A percentile compares a stretch with the other conserved stretches of the same genome.
phyloP scores from a whole-genome alignment of 495 filamentous ascomycete species.

The Neurospora terricola region DNA sequence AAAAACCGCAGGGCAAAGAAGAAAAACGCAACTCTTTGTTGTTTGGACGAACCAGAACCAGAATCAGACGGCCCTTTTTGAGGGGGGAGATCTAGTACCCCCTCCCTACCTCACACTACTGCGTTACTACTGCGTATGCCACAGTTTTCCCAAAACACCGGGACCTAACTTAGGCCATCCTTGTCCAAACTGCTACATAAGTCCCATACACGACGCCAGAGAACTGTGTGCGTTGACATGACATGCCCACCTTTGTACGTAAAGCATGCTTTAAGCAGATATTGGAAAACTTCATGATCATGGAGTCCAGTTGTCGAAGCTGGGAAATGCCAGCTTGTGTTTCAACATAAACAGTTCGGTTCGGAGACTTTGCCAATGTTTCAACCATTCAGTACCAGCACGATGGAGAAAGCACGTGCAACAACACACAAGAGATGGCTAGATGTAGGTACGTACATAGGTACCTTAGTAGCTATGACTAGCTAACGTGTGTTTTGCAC shows the following conservation, averaged over 20 bases:
- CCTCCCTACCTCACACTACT: background rate
- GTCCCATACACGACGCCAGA: background rate
- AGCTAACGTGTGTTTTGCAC: background rate
- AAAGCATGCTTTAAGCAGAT: background rate
- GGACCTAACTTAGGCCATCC: background rate
- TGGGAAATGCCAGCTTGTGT: background rate
- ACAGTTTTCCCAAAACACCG: background rate
- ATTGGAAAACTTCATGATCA: background rate
- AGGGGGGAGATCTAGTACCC: background rate
- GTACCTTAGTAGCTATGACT: background rate
- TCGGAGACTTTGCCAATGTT: background rate
- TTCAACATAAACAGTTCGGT: background rate
- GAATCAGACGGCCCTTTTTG: background rate
- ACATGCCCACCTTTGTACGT: background rate
- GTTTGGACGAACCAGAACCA: background rate
- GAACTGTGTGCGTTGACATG: background rate
- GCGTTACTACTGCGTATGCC: background rate
- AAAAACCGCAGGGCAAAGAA: background rate
- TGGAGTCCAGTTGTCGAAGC: background rate
- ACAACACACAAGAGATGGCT: background rate
- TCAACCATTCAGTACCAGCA: background rate
- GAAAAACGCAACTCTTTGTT: background rate
- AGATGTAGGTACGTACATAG: background rate
- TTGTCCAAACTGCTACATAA: background rate
- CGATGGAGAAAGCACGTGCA: background rate